These are phyloP conservation scores for Fusarium palustre DNA, from an alignment of 2,329 filamentous ascomycete species.

Conservation along the genomic window DNA sequence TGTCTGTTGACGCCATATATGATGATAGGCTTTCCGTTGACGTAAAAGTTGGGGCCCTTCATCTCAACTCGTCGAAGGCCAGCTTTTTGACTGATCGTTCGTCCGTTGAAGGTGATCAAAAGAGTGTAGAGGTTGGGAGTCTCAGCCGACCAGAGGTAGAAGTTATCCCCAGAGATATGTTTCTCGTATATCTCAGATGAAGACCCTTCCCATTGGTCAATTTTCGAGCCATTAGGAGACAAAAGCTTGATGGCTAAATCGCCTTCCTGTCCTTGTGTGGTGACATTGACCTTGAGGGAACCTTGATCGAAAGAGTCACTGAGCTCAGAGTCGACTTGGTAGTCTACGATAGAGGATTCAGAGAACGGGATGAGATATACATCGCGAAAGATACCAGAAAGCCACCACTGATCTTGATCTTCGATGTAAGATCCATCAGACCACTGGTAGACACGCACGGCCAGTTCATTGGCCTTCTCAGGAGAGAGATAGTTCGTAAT, in stretches of 20 bases:
- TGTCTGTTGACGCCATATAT: constrained; percentile 78
- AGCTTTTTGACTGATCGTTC: constrained; percentile 64
- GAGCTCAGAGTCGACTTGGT: constrained; percentile 64
- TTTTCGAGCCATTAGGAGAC: constrained; percentile 48
- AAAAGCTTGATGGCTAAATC: constrained; percentile 55
- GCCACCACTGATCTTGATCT: constrained; percentile 78
- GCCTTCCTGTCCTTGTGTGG: constrained; percentile 59
- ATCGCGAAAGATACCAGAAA: constrained; percentile 72
- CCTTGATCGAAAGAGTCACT: constrained; percentile 65
- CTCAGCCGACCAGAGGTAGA: constrained; percentile 77
- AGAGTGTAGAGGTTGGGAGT: constrained; percentile 71
- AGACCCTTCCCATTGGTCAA: constrained; percentile 45
- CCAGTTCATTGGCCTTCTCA: constrained; percentile 65
- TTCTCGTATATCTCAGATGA: constrained; percentile 53
- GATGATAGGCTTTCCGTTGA: constrained; percentile 74
- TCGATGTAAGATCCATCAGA: constrained; percentile 80
- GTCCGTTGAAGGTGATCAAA: constrained; percentile 50
- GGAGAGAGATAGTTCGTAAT: constrained; percentile 65
- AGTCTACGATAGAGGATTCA: constrained; percentile 56
- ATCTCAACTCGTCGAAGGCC: constrained; percentile 74
- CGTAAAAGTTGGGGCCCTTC: constrained; percentile 69
- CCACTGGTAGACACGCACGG: constrained; percentile 77
- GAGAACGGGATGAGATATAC: constrained; percentile 74
- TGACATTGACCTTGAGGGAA: constrained; percentile 62
- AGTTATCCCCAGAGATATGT: constrained; percentile 59